phyloP scores from a whole-genome alignment of 768 basidiomycete genomes.

The Amanita pseudoporphyria region DNA sequence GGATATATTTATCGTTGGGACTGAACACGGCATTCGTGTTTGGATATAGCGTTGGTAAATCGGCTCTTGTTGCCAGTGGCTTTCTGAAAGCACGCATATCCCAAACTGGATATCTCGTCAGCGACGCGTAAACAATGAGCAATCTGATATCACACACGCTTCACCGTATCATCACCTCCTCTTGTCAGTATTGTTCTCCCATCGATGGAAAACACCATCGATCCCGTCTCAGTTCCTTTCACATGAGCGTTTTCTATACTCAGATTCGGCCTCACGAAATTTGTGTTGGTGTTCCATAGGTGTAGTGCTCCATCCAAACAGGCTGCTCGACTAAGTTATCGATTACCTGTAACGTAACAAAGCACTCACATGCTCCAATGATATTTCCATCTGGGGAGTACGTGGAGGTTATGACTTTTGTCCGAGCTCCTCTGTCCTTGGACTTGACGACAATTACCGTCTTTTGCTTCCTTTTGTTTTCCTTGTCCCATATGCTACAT shows the following conservation, averaged over 20 bases:
- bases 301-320: slow-evolving; percentile 90
- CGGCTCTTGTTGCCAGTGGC: slow-evolving; percentile 61
- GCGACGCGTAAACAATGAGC: slow-evolving; percentile 7
- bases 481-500: slow-evolving; percentile 86
- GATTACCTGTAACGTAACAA: slow-evolving; percentile 4
- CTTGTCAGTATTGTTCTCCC: slow-evolving; percentile 77
- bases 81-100: slow-evolving; percentile 87
- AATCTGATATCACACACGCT: slow-evolving; percentile 49
- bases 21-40: slow-evolving; percentile 93
- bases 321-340: slow-evolving; percentile 32
- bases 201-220: slow-evolving; percentile 83
- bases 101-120: slow-evolving; percentile 61
- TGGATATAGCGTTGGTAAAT: slow-evolving; percentile 73
- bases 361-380: slow-evolving; percentile 71
- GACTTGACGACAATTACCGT: slow-evolving; percentile 94
- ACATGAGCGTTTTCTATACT: slow-evolving; percentile 80
- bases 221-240: slow-evolving; percentile 82
- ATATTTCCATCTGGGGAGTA: slow-evolving; percentile 87
- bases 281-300: slow-evolving; percentile 87
- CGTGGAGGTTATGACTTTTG: slow-evolving; percentile 79
- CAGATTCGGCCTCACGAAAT: slow-evolving; percentile 87
- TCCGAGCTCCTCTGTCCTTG: slow-evolving; percentile 89
- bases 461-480: slow-evolving; percentile 90
- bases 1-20: slow-evolving; percentile 82
- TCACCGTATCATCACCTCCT: slow-evolving; percentile 93